Evolutionary conservation across 1,284 basidiomycete species (phyloP), one percentile per base, ranked within the genome.

Genomic region (Leucoagaricus sp.): DNA sequence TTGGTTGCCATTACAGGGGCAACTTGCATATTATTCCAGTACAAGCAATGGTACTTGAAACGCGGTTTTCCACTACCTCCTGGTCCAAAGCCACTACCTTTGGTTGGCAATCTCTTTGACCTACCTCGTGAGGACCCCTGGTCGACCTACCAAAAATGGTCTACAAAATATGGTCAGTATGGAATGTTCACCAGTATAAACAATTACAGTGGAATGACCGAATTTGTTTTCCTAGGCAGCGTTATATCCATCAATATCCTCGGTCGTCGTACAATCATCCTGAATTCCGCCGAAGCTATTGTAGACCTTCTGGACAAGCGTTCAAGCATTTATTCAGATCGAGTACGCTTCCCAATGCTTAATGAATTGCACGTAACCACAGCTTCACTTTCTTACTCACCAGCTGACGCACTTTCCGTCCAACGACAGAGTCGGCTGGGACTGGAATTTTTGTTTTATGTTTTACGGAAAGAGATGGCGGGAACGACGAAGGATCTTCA

Each of bases 21-120:
- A 23, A 6, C 44, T n/a, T 29, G 44, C 19, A 26, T n/a, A 8
- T 1, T 46, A 12, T 46, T 23, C 17, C 13, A 36, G 21, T n/a
- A 9, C 7, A 25, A 21, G 23, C 25, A 34, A 15, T 19, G 21
- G 26, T 46, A 2, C 6, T 46, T 33, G 4, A 42, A 33, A 10
- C 42, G 25, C 0, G 25, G 19, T n/a, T 54, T 62, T 23, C 59
- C 42, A 41, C 21, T 42, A 28, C 38, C 49, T 36, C 60, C 60
- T 10, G 65, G 65, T 15, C 67, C 67, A 9, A 60, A 55, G 42
- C 59, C 56, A 13, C 53, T 58, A 1, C 65, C 64, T 17, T 5
- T 68, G 15, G 55, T 68, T 17, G 65, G 64, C 17, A 65, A 67
- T 52, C n/a, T 65, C 3, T 51, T 65, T 1, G 60, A 67, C 9